A percentile compares a stretch with the other conserved stretches of the same genome.
Evolutionary conservation across 192 early-diverging fungal genomes (phyloP).

Genomic region (Coemansia sp.): DNA sequence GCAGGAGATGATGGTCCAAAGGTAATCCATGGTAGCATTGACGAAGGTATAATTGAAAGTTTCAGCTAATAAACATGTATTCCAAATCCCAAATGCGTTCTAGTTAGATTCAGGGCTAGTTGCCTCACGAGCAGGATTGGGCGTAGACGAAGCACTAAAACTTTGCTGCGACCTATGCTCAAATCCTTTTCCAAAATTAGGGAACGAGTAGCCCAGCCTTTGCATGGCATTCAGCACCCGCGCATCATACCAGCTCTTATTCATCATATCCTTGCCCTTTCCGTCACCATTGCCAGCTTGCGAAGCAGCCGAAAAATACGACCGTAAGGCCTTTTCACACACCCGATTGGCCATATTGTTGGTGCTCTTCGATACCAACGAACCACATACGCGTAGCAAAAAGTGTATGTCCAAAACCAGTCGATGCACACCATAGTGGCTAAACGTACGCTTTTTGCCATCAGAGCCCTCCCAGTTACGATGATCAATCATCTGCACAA

Average conservation of each 20-base stretch:
- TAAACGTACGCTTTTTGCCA: slow-evolving; percentile 39
- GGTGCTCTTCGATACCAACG: slow-evolving; percentile 52
- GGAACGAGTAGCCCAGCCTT: slow-evolving; percentile 40
- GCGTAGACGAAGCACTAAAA: slow-evolving; percentile 20
- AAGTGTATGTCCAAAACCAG: slow-evolving; percentile 55
- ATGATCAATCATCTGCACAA: slow-evolving; percentile 50
- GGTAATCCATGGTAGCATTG: too few relatives aligned
- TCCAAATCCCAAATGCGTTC: too few relatives aligned
- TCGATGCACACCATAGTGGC: slow-evolving; percentile 50
- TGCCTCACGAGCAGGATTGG: background rate
- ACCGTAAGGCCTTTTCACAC: slow-evolving; percentile 53
- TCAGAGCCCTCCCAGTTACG: slow-evolving; percentile 44
- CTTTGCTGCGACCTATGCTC: slow-evolving; percentile 55
- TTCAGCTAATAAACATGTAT: too few relatives aligned
- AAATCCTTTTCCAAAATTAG: slow-evolving; percentile 49
- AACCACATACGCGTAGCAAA: slow-evolving; percentile 51
- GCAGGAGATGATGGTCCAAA: too few relatives aligned
- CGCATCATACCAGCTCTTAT: slow-evolving; percentile 50
- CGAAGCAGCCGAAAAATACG: slow-evolving; percentile 32
- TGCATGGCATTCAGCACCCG: slow-evolving; percentile 45
- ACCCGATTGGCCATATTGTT: slow-evolving; percentile 55
- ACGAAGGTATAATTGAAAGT: too few relatives aligned
- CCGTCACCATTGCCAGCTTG: background rate
- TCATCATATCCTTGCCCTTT: slow-evolving; percentile 33
- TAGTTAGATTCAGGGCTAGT: too few relatives aligned